Conservation (phyloP, 2,329 filamentous ascomycete species). For the Pyrenophora tritici-repentis region DNA sequence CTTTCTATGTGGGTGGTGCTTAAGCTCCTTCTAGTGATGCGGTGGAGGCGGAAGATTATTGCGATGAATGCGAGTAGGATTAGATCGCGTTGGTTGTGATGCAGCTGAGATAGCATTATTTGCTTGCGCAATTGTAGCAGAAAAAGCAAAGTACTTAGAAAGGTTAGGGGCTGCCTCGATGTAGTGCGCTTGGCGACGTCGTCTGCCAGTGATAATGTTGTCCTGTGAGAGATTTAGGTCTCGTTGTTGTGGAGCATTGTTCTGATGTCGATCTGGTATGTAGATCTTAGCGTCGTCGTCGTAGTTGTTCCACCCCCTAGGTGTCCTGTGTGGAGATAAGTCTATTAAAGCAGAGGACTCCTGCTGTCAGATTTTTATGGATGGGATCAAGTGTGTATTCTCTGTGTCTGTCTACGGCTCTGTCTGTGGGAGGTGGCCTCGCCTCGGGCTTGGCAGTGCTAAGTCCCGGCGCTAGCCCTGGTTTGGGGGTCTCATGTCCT, state of each 20-base stretch:
- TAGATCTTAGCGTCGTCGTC: background rate
- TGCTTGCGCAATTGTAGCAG: background rate
- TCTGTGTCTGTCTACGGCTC: too few species aligned
- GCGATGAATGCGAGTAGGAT: constrained; percentile 3
- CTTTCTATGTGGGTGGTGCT: background rate
- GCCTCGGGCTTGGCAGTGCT: too few species aligned
- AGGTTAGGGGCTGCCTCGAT: background rate
- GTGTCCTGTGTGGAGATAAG: background rate
- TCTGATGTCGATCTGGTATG: background rate
- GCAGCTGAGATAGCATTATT: constrained; percentile 1
- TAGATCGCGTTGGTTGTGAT: background rate
- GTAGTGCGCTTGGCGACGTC: too few species aligned
- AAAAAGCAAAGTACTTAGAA: constrained; percentile 7
- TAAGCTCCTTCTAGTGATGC: constrained; percentile 2
- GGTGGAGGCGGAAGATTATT: constrained; percentile 3
- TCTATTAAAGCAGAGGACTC: background rate
- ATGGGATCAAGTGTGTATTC: too few species aligned
- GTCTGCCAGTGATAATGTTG: constrained; percentile 2
- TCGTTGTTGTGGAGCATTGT: background rate
- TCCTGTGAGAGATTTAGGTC: constrained; percentile 1
- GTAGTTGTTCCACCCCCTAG: background rate
- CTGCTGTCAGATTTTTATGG: too few species aligned
- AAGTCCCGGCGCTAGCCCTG: too few species aligned
- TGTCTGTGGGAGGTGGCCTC: too few species aligned
- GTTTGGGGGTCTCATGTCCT: too few species aligned